Base-by-base conservation (phyloP, 2,329 filamentous ascomycete genomes). In the Calonectria ilicicola region DNA sequence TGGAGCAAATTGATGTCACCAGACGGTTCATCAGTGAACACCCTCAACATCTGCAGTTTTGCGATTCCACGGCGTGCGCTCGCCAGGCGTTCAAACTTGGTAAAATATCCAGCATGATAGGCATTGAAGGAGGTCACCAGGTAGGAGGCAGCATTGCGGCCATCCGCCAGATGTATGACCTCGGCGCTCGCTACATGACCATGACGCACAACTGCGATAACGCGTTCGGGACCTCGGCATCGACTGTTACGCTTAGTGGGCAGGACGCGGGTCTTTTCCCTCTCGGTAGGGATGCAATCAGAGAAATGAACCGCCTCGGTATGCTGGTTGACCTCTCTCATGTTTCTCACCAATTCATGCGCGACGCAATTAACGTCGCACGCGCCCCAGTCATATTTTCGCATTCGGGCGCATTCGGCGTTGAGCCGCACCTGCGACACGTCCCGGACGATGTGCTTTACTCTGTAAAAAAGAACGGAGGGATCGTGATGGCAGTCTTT, bases 401-500 rank as follows among this genome's bases (percentile, higher is more conserved):
- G 2, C 82, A 83, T 58, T 82, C 80, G 3, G 77, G 77, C 1
- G 78, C 78, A 9, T 79, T 79, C 65, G 56, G 76, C 23, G 27
- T 80, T 26, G 76, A 76, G 46, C 63, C 78, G 12, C 82, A 84
- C 70, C 75, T 81, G 6, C 81, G 85, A 3, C 84, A 86, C 47
- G 85, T 85, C 1, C 84, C 85, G 1, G 85, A 86, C 67, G 83
- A 84, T 60, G 81, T 86, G 5, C 76, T 86, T 2, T 73, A 79
- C 8, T 69, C 72, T 6, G 74, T 87, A 0, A 81, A 80, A 38
- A 69, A 76, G 4, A 86, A 86, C 26, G 77, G 81, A 2, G 85
- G 85, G 0, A 80, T 86, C 8, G 77, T 86, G 7, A 86, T 86
- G 85, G 80, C 82, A 0, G 81, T 81, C 0, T 85, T 86, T 49